Conservation (phyloP, 2,329 filamentous ascomycete genomes). For the Beauveria sp. region DNA sequence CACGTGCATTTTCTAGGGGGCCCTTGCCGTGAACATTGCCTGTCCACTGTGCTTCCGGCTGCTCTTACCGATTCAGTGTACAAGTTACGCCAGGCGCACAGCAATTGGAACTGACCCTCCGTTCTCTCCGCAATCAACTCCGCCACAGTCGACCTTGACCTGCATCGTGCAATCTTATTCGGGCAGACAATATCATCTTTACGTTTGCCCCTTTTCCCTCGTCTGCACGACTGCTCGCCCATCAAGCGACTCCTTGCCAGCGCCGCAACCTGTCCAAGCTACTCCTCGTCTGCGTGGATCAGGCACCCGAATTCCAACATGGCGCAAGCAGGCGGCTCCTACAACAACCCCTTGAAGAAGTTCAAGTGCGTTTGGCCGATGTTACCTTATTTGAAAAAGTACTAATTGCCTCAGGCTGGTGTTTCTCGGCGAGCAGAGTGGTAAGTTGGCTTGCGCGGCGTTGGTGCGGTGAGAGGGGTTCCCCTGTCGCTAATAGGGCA, state of each 20-base stretch:
- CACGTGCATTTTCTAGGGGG: constrained; percentile 6
- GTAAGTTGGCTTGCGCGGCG: constrained; percentile 48
- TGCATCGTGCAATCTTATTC: constrained; percentile 13
- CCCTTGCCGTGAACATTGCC: not conserved
- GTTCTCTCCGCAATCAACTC: constrained; percentile 9
- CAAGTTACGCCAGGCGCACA: not conserved
- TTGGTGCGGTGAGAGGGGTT: constrained; percentile 11
- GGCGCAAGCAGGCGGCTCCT: constrained; percentile 77
- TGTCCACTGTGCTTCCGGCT: not conserved
- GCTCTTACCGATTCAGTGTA: constrained; percentile 7
- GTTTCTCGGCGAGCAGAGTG: constrained; percentile 96
- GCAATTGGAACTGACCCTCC: not conserved
- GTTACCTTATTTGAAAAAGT: constrained; percentile 4
- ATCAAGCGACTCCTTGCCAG: not conserved
- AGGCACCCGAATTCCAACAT: constrained; percentile 42
- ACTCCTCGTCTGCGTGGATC: constrained; percentile 5
- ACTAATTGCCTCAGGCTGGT: constrained; percentile 60
- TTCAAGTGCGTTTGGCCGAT: constrained; percentile 67
- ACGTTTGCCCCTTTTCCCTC: constrained; percentile 12
- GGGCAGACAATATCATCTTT: constrained; percentile 20
- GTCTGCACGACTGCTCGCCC: not conserved
- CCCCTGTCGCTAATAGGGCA: constrained; percentile 18
- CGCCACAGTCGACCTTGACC: constrained; percentile 2
- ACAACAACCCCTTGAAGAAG: constrained; percentile 99
- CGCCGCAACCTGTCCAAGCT: constrained; percentile 9